Evolutionary conservation across 768 basidiomycete genomes (phyloP).

Genomic region (Imleria badia): DNA sequence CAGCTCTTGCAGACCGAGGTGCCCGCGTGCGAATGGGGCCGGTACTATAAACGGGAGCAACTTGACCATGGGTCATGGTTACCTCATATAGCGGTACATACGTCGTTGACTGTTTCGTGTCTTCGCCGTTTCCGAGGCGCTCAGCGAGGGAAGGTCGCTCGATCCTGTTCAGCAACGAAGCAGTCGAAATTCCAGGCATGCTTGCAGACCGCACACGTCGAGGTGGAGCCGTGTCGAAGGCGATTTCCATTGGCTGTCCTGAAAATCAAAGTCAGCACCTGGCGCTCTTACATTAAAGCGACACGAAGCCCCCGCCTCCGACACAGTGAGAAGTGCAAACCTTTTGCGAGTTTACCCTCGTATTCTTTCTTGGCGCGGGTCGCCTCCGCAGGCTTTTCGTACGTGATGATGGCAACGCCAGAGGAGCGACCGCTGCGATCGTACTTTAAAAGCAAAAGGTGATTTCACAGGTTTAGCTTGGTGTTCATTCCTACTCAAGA

Average conservation of each 20-base stretch:
- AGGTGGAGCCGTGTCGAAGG: constrained; percentile 52
- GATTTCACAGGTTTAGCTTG: constrained; percentile 60
- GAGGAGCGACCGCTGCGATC: constrained; percentile 93
- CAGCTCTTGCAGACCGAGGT: constrained; percentile 19
- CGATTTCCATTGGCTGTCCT: constrained; percentile 81
- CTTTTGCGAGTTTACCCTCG: constrained; percentile 86
- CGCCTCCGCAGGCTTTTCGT: constrained; percentile 77
- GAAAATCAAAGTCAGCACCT: constrained; percentile 3
- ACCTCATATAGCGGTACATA: constrained; percentile 5
- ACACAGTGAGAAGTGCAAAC: constrained; percentile 38
- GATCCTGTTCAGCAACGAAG: constrained; percentile 71
- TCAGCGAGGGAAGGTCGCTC: constrained; percentile 71
- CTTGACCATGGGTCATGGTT: neutral
- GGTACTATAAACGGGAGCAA: constrained; percentile 7
- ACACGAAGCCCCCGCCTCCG: neutral
- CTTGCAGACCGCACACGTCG: constrained; percentile 48
- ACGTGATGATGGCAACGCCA: constrained; percentile 77
- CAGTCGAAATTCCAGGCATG: constrained; percentile 41
- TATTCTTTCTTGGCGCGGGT: constrained; percentile 81
- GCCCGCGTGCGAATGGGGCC: constrained; percentile 49
- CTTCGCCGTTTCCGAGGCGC: constrained; percentile 55
- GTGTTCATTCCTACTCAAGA: constrained; percentile 37
- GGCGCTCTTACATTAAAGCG: neutral
- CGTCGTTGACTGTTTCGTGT: constrained; percentile 9
- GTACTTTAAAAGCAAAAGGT: constrained; percentile 66